Conservation (phyloP, 108 stramenopile genomes). For the Conticribra guillardii region DNA sequence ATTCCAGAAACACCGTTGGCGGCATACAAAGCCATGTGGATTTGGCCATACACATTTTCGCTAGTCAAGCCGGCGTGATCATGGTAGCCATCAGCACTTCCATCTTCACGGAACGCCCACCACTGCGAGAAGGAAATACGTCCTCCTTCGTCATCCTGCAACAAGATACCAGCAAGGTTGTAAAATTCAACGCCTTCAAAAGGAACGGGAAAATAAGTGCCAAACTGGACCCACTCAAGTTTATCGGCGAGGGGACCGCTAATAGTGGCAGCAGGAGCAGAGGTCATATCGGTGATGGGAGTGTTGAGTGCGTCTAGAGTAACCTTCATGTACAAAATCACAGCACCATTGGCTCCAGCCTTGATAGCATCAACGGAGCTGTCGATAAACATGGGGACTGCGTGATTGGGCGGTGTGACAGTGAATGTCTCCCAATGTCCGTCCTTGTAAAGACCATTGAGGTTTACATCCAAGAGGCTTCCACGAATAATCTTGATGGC, state of each 20-base stretch:
- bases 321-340: background rate
- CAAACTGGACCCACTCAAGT: background rate
- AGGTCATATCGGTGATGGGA: background rate
- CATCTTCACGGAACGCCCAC: background rate
- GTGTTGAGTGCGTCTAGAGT: background rate
- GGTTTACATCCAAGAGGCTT: background rate
- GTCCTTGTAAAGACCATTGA: background rate
- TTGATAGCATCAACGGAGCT: background rate
- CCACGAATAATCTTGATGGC: constrained; percentile 1
- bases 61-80: background rate
- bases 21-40: background rate
- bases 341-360: background rate
- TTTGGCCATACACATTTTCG: too few relatives aligned
- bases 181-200: background rate
- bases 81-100: background rate
- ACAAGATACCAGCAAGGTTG: background rate
- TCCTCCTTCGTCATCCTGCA: background rate
- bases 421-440: background rate
- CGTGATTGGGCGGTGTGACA: background rate
- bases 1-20: background rate
- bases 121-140: background rate
- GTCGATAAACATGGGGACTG: background rate
- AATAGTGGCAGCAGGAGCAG: too few relatives aligned
- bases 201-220: background rate
- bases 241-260: background rate